phyloP scores from a whole-genome alignment of 2,329 filamentous ascomycete species.

The Apiospora hydei region DNA sequence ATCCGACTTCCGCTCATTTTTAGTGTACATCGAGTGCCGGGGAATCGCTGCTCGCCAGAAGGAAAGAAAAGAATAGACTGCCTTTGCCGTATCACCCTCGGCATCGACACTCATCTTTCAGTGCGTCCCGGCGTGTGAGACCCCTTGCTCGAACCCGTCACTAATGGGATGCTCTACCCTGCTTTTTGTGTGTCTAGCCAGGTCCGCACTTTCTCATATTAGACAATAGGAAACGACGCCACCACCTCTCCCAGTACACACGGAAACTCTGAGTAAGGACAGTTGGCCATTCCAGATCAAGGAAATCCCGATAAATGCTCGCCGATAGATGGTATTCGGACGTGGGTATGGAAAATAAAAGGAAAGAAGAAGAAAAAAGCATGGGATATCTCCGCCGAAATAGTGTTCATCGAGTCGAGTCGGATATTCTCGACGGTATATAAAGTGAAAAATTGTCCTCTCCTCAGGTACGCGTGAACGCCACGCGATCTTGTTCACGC shows the following conservation, averaged over 20 bases:
- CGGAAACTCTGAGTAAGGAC: neutral
- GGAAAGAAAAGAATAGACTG: neutral
- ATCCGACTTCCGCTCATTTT: constrained; percentile 6
- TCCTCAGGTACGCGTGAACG: neutral
- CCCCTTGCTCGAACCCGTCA: neutral
- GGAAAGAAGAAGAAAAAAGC: neutral
- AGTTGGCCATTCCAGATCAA: constrained; percentile 12
- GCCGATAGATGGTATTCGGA: neutral
- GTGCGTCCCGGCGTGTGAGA: neutral
- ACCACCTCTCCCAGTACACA: neutral
- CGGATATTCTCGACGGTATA: neutral
- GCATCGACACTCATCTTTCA: neutral
- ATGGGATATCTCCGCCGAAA: constrained; percentile 20
- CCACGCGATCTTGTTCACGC: neutral
- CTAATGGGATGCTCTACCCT: neutral
- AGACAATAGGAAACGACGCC: neutral
- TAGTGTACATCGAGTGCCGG: constrained; percentile 7
- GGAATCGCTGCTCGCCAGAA: neutral
- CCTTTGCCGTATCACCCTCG: neutral
- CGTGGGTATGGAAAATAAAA: neutral
- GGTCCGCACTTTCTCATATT: constrained; percentile 6
- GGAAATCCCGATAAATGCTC: constrained; percentile 12
- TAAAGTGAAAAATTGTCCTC: neutral
- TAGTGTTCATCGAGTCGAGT: neutral
- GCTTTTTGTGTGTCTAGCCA: constrained; percentile 6